phyloP scores from a whole-genome alignment of 345 rosid genomes.

The Mangifera indica region DNA sequence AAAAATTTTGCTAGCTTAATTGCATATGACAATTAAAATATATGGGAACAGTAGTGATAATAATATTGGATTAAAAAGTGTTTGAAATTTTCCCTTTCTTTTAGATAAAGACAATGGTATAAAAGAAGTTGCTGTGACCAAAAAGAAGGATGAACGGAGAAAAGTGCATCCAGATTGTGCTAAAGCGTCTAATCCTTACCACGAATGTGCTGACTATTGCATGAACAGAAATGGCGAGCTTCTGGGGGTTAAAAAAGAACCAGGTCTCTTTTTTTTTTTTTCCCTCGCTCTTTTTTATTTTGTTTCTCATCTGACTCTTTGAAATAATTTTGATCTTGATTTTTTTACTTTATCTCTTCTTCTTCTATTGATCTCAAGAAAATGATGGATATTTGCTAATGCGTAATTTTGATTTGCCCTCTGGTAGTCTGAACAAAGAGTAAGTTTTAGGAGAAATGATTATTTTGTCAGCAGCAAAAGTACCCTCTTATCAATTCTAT shows the following conservation, averaged over 20 bases:
- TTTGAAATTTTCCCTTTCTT: constrained; percentile 12
- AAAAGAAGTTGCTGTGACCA: constrained; percentile 30
- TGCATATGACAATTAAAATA: neutral
- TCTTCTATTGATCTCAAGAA: neutral
- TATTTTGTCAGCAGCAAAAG: no score
- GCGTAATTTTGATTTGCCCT: neutral
- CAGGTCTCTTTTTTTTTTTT: constrained; percentile 36
- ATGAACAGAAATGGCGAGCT: constrained; percentile 31
- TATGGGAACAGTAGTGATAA: neutral
- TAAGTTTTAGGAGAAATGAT: neutral
- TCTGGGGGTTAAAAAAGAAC: constrained; percentile 33
- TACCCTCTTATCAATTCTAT: neutral
- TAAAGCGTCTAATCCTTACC: constrained; percentile 58
- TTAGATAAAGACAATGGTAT: constrained; percentile 38
- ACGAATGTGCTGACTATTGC: constrained; percentile 53
- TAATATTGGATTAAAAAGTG: neutral
- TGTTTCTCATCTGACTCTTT: constrained; percentile 1
- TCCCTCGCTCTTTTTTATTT: constrained; percentile 3
- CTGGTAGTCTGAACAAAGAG: neutral
- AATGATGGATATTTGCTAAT: constrained; percentile 1
- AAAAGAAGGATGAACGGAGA: constrained; percentile 41
- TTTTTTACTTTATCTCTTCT: neutral
- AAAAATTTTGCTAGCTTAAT: neutral
- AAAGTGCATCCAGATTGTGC: constrained; percentile 38
- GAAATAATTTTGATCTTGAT: constrained; percentile 8